Evolutionary conservation across 306 rosid genomes (phyloP), one percentile per base, ranked within the genome.

Genomic region (Ammopiptanthus mongolicus): DNA sequence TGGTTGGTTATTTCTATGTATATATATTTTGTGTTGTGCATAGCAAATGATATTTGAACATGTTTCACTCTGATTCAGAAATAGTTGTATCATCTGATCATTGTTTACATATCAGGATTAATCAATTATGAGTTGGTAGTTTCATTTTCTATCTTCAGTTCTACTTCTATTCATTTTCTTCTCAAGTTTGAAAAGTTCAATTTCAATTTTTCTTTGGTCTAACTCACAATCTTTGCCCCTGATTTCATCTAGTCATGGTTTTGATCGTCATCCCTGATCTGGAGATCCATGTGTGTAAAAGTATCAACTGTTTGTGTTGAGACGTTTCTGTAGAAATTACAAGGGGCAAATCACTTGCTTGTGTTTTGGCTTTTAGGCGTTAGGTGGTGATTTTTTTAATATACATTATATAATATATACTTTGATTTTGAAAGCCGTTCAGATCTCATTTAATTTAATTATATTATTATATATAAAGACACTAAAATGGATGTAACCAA

Each of bases 241-340:
- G 11, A 59, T 77, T 71, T 75, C 33, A 13, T 46, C 2, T 8
- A 11, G 52, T 22, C 6, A 57, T 70, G 46, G 31, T 47, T 71
- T 31, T 59, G 55, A 56, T 73, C 46, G 9, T 10, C 8, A 60
- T 74, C 36, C 21, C n/a, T 63, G 78, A 75, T 81, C 73, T 63
- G 84, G 33, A 56, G 81, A 81, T 81, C 80, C 62, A 77, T 81
- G 37, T 83, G 2, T 17, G 64, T 25, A 6, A 62, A 55, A 68
- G 12, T 19, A 13, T 55, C 65, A 25, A 57, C 63, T n/a, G 78
- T 72, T 66, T 58, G 68, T 57, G 57, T 13, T 53, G 78, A 41
- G 23, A 76, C 50, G 74, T 50, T 73, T 52, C 63, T 61, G 0
- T 42, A 23, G 18, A 60, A 52, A 53, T 44, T 23, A 31, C 15